These are phyloP conservation scores for Penicillium arizonense DNA, from an alignment of 495 filamentous ascomycete species.

Conservation along the genomic window DNA sequence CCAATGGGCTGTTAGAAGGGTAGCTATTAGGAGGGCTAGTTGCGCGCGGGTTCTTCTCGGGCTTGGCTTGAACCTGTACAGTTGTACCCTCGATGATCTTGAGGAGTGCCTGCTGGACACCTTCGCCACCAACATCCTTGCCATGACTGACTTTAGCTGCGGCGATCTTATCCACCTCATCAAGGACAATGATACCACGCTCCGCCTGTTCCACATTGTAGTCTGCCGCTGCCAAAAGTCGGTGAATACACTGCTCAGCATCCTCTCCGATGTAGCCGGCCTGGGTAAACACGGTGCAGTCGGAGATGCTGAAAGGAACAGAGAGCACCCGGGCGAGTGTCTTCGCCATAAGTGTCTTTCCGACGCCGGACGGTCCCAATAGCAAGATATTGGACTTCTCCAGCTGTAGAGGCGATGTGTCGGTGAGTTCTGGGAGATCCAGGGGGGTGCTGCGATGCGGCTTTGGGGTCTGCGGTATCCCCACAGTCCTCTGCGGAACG, in stretches of 20 bases:
- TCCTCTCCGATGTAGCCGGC: slow-evolving; percentile 98
- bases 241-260: slow-evolving; percentile 87
- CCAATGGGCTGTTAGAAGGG: slow-evolving; percentile 50
- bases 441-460: slow-evolving; percentile 21
- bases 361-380: slow-evolving; percentile 91
- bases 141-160: slow-evolving; percentile 65
- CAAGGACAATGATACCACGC: slow-evolving; percentile 89
- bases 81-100: slow-evolving; percentile 98
- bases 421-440: slow-evolving; percentile 42
- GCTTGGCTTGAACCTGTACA: slow-evolving; percentile 78
- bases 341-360: slow-evolving; percentile 94
- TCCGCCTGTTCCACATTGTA: slow-evolving; percentile 86
- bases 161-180: slow-evolving; percentile 97
- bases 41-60: slow-evolving; percentile 60
- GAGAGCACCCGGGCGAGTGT: slow-evolving; percentile 76
- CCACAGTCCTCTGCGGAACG: slow-evolving; percentile 64
- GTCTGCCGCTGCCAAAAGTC: slow-evolving; percentile 83
- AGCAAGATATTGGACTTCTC: slow-evolving; percentile 97
- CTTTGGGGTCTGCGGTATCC: slow-evolving; percentile 25
- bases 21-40: slow-evolving; percentile 41
- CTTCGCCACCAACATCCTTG: slow-evolving; percentile 87
- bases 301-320: slow-evolving; percentile 95
- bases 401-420: slow-evolving; percentile 67
- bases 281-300: slow-evolving; percentile 96
- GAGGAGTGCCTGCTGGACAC: slow-evolving; percentile 91